Conservation (phyloP, 495 filamentous ascomycete species). For the Aspergillus sclerotioniger region DNA sequence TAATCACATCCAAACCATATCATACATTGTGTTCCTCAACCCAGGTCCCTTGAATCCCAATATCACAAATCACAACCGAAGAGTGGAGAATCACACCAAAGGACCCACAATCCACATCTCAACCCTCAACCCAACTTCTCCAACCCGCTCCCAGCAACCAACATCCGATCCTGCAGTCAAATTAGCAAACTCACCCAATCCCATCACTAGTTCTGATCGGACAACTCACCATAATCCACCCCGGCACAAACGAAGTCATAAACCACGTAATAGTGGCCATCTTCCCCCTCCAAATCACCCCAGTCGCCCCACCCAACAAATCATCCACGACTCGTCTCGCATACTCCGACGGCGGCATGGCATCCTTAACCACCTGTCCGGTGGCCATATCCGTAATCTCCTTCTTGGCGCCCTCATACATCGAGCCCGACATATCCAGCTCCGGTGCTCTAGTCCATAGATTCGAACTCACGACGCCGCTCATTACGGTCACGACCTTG, state of each 20-base stretch:
- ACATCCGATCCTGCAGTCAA: too few relatives aligned
- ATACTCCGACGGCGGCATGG: slow-evolving; percentile 16
- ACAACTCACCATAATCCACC: slow-evolving; percentile 23
- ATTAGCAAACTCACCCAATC: too few relatives aligned
- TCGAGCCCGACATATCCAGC: background rate
- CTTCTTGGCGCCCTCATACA: background rate
- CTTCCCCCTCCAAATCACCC: slow-evolving; percentile 24
- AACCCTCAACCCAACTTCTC: too few relatives aligned
- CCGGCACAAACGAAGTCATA: slow-evolving; percentile 14
- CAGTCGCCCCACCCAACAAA: slow-evolving; percentile 17
- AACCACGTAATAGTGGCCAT: slow-evolving; percentile 20
- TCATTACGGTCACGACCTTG: slow-evolving; percentile 49
- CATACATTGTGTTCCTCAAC: too few relatives aligned
- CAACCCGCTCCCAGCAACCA: too few relatives aligned
- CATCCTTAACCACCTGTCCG: slow-evolving; percentile 8
- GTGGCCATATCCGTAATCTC: slow-evolving; percentile 5
- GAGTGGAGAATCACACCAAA: too few relatives aligned
- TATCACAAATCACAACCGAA: too few relatives aligned
- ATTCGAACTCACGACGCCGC: slow-evolving; percentile 5
- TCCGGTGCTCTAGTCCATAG: background rate
- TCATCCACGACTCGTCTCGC: slow-evolving; percentile 22
- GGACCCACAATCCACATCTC: too few relatives aligned
- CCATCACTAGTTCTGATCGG: too few relatives aligned
- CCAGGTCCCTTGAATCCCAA: too few relatives aligned
- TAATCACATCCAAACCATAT: background rate